Percentiles rank a stretch among this genome's conserved stretches.
phyloP scores from a whole-genome alignment of 164 flowering plant genomes.

The grape (Vitis vinifera) region DNA sequence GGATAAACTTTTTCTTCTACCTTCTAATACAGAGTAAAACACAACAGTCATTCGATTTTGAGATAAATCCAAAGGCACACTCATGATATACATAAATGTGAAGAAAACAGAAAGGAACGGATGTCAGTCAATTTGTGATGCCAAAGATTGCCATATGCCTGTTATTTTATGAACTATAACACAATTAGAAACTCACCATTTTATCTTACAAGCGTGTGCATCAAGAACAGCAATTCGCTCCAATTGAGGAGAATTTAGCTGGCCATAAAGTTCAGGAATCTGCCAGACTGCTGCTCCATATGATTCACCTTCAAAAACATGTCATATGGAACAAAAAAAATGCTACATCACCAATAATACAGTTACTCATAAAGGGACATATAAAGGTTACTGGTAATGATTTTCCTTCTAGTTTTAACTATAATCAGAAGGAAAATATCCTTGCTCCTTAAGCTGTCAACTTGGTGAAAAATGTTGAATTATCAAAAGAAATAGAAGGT shows the following conservation, averaged over 20 bases:
- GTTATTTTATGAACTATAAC: background rate
- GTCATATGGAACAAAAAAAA: background rate
- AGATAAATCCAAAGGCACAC: too few relatives aligned
- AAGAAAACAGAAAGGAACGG: background rate
- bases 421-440: too few relatives aligned
- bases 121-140: background rate
- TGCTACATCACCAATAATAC: background rate
- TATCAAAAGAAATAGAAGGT: too few relatives aligned
- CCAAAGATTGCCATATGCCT: background rate
- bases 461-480: too few relatives aligned
- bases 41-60: too few relatives aligned
- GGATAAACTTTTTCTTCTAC: too few relatives aligned
- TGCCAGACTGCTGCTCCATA: conserved; percentile 96
- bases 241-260: conserved; percentile 83
- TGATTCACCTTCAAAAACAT: conserved; percentile 67
- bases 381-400: too few relatives aligned
- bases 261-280: conserved; percentile 91
- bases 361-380: too few relatives aligned
- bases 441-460: too few relatives aligned
- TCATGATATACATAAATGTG: background rate
- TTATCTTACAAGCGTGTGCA: conserved; percentile 61
- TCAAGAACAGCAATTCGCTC: conserved; percentile 82
- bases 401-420: too few relatives aligned
- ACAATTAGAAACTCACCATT: conserved; percentile 52
- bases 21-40: too few relatives aligned